A percentile compares a stretch with the other conserved stretches of the same genome.
These are phyloP conservation scores for Penicillium diatomitis DNA, from an alignment of 495 filamentous ascomycete genomes.

Conservation along the genomic window DNA sequence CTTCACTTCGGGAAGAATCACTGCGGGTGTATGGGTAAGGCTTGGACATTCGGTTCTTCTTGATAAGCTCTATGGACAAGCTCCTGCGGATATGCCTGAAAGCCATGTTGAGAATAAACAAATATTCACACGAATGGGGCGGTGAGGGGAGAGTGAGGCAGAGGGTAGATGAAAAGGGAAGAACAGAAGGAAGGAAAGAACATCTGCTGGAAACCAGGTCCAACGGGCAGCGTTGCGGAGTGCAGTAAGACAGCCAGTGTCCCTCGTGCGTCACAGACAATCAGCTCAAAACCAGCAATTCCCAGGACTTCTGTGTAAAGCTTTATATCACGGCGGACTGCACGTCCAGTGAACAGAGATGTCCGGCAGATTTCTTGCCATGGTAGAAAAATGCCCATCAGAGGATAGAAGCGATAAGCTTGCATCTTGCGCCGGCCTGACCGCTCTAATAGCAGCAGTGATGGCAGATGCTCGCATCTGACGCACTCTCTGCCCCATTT, in stretches of 20 bases:
- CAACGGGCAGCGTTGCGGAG: no score
- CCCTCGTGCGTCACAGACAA: no score
- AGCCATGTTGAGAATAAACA: conserved; percentile 5
- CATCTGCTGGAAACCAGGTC: no score
- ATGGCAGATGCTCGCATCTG: not conserved
- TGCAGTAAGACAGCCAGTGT: no score
- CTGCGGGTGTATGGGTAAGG: conserved; percentile 1
- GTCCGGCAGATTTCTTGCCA: not conserved
- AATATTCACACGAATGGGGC: not conserved
- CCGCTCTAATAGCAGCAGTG: not conserved
- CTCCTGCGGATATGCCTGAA: conserved; percentile 6
- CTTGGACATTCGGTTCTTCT: conserved; percentile 1
- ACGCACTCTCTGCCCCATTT: no score
- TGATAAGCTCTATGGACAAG: conserved; percentile 2
- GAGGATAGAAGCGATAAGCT: not conserved
- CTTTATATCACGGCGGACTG: no score
- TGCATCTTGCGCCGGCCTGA: not conserved
- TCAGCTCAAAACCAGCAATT: no score
- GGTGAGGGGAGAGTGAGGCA: not conserved
- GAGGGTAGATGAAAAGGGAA: not conserved
- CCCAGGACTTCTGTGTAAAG: no score
- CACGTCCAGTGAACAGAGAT: not conserved
- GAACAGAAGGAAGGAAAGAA: not conserved
- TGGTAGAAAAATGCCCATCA: not conserved
- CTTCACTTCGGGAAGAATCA: conserved; percentile 14